phyloP scores from a whole-genome alignment of 257 asterid genomes.

The Penstemon eatonii region DNA sequence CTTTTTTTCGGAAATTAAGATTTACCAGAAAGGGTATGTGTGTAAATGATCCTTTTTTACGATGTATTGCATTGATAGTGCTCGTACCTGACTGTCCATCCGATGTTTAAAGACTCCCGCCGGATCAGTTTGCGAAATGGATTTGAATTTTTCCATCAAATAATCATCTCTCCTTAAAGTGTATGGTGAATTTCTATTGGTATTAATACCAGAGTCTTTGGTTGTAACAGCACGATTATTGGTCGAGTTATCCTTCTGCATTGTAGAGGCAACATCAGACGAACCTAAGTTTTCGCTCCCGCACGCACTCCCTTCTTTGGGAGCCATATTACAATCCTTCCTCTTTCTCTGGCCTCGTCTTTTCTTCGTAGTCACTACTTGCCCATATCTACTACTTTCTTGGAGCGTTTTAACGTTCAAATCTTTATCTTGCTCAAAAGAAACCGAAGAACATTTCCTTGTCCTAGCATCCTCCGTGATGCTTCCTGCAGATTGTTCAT shows the following conservation, averaged over 20 bases:
- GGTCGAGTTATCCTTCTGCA: slow-evolving; percentile 49
- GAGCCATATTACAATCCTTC: no score
- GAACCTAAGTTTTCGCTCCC: no score
- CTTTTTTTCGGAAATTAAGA: no score
- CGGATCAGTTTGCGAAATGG: slow-evolving; percentile 58
- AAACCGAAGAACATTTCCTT: slow-evolving; percentile 38
- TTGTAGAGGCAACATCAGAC: slow-evolving; percentile 33
- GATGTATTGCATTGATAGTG: not conserved
- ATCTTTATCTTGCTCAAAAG: slow-evolving; percentile 38
- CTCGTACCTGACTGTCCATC: slow-evolving; percentile 84
- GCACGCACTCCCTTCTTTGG: no score
- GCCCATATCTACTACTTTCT: no score
- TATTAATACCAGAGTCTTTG: slow-evolving; percentile 30
- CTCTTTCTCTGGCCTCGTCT: no score
- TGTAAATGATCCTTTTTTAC: no score
- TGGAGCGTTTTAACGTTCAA: slow-evolving; percentile 1
- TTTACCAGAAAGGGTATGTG: no score
- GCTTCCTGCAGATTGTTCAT: slow-evolving; percentile 73
- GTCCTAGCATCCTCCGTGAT: slow-evolving; percentile 57
- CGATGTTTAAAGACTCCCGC: slow-evolving; percentile 80
- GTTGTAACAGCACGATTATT: slow-evolving; percentile 33
- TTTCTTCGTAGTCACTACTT: no score
- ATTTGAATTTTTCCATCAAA: slow-evolving; percentile 54
- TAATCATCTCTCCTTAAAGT: slow-evolving; percentile 28
- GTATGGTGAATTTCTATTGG: slow-evolving; percentile 26